phyloP scores from a whole-genome alignment of 768 basidiomycete genomes.

The Tylopilus sp. region DNA sequence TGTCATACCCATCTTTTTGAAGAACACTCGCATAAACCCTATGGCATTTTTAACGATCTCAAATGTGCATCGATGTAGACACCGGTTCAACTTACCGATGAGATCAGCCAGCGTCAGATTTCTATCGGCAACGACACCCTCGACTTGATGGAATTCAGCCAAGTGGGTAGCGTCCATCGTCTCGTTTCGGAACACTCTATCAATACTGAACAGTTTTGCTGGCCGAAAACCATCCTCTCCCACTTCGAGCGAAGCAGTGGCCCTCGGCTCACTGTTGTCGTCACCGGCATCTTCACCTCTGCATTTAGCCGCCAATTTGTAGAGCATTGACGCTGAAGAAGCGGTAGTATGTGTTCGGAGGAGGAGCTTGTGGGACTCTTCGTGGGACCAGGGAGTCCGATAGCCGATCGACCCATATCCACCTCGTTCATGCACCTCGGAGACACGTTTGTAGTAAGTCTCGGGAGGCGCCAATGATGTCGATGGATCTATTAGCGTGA shows the following conservation, averaged over 20 bases:
- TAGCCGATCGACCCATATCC: conserved; percentile 95
- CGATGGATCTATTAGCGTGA: conserved; percentile 63
- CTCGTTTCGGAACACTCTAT: conserved; percentile 98
- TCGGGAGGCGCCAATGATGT: conserved; percentile 69
- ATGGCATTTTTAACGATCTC: not conserved
- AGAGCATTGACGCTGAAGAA: conserved; percentile 90
- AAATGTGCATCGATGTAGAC: not conserved
- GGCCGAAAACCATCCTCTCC: conserved; percentile 78
- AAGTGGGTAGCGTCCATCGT: conserved; percentile 98
- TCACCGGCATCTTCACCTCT: conserved; percentile 54
- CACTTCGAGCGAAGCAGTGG: conserved; percentile 7
- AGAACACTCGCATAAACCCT: conserved; percentile 99
- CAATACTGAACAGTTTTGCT: conserved; percentile 94
- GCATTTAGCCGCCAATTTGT: conserved; percentile 84
- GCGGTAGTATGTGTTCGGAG: conserved; percentile 97
- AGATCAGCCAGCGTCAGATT: conserved; percentile 90
- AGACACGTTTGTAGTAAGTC: conserved; percentile 84
- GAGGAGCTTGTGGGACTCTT: conserved; percentile 88
- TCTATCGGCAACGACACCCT: conserved; percentile 96
- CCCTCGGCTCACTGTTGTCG: conserved; percentile 19
- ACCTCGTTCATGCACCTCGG: conserved; percentile 80
- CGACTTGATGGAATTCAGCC: conserved; percentile 99
- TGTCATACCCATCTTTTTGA: conserved; percentile 95
- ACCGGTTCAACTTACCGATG: conserved; percentile 58
- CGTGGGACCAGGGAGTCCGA: conserved; percentile 91